Base-by-base conservation (phyloP, 352 stramenopile species). In the Phytophthora aleatoria region DNA sequence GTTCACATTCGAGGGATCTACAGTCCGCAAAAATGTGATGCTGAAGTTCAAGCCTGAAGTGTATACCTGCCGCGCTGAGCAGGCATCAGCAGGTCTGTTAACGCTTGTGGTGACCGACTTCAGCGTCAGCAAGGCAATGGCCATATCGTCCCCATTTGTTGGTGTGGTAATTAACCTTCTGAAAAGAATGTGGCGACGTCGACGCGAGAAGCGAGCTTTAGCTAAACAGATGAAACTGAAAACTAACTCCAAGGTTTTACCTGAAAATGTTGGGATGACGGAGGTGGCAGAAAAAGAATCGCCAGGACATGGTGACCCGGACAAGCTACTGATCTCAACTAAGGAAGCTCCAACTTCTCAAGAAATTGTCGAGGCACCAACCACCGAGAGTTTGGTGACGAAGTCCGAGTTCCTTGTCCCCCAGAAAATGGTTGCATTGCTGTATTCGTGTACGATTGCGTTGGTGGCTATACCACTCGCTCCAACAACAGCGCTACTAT, bases 31-130 rank as follows among this genome's bases (percentile, higher is more conserved):
- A 52, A 91, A 89, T 50, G 70, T 91, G 15, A 89, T 92, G 81
- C 61, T 90, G 15, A 43, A 79, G 26, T 90, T 92, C 64, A 87
- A 91, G 47, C 56, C 83, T 0, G 56, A 64, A 3, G 55, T 55
- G 6, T 90, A 82, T 55, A 27, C 57, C 1, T 94, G 87, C 39
- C 69, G 85, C 5, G 81, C 79, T 3, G 83, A 92, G 33, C 80
- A 90, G 51, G 81, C 89, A 26, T 80, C 79, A 0, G 77, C 81
- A 8, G 82, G 83, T 3, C 45, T 95, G 1, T 58, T 94, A 20
- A 85, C 77, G 12, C 75, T 95, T 1, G 82, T 94, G 0, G 36
- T 89, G 20, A 95, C 87, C 0, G 85, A 95, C 28, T 95, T 95
- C 52, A 70, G 70, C 3, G 68, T 92, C 12, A 79, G 73, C 51